phyloP scores from a whole-genome alignment of 208 protist species.

The Herpetomonas tarakana region DNA sequence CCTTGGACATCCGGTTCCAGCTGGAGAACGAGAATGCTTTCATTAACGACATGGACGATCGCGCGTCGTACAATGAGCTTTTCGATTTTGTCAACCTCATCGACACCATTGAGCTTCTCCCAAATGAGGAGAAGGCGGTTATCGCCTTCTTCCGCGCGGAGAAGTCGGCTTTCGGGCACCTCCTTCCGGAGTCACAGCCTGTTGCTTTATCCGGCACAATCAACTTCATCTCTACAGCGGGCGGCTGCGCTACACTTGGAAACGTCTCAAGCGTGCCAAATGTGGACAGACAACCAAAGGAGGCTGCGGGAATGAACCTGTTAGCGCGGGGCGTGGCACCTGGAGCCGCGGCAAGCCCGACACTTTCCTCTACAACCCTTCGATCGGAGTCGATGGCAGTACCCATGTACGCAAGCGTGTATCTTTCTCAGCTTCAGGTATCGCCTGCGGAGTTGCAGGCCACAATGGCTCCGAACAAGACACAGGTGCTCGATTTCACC shows the following conservation, averaged over 20 bases:
- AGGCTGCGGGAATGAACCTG: too few species aligned
- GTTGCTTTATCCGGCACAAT: constrained; percentile 1
- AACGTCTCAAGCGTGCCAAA: background rate
- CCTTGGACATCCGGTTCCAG: constrained; percentile 15
- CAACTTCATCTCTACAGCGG: constrained; percentile 7
- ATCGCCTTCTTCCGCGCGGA: constrained; percentile 1
- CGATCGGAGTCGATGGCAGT: constrained; percentile 39
- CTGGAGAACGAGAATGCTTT: constrained; percentile 17
- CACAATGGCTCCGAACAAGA: constrained; percentile 74
- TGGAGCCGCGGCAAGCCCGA: background rate
- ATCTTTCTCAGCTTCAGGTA: constrained; percentile 64
- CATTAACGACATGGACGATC: background rate
- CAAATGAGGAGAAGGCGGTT: background rate
- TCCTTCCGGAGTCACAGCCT: background rate
- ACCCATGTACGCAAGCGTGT: constrained; percentile 62
- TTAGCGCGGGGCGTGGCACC: too few species aligned
- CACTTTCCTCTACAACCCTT: constrained; percentile 5
- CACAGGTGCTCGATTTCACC: constrained; percentile 61
- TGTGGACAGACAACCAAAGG: background rate
- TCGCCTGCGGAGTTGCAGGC: constrained; percentile 58
- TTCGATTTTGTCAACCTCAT: constrained; percentile 3
- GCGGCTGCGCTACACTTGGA: background rate
- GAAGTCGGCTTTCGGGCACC: background rate
- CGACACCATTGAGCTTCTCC: background rate
- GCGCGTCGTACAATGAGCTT: background rate